Conservation (phyloP, 495 filamentous ascomycete genomes). For the Halenospora varia region DNA sequence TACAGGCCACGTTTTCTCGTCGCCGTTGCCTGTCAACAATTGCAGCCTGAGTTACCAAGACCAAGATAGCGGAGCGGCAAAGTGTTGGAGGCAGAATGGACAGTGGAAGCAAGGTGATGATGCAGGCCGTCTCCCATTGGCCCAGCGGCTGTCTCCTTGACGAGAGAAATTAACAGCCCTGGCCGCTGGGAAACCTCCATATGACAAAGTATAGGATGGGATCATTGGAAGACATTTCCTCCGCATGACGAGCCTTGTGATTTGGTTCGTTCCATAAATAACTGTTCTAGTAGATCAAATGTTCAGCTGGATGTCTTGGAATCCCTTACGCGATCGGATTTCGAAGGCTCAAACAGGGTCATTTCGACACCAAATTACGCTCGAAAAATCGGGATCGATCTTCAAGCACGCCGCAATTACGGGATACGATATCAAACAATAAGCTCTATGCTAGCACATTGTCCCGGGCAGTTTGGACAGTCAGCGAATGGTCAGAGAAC, state of each 20-base stretch:
- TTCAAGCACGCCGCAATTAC: too few relatives aligned
- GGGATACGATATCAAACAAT: too few relatives aligned
- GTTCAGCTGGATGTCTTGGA: background rate
- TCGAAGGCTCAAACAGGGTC: background rate
- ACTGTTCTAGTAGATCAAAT: background rate
- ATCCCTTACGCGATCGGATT: background rate
- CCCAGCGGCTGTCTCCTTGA: too few relatives aligned
- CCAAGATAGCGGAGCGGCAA: background rate
- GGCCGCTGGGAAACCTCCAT: background rate
- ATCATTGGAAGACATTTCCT: background rate
- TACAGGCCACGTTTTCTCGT: background rate
- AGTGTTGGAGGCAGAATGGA: background rate
- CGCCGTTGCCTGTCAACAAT: background rate
- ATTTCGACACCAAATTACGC: background rate
- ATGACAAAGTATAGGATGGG: background rate
- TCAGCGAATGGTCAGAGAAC: too few relatives aligned
- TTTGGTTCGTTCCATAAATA: background rate
- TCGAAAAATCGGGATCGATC: too few relatives aligned
- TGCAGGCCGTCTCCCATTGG: background rate
- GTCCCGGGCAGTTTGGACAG: too few relatives aligned
- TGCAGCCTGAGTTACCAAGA: conserved; percentile 1
- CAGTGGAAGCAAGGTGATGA: background rate
- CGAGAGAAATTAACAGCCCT: background rate
- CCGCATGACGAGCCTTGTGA: background rate
- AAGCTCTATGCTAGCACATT: too few relatives aligned